Evolutionary conservation across 2,329 filamentous ascomycete genomes (phyloP).

Genomic region (Xylariaceae sp.): DNA sequence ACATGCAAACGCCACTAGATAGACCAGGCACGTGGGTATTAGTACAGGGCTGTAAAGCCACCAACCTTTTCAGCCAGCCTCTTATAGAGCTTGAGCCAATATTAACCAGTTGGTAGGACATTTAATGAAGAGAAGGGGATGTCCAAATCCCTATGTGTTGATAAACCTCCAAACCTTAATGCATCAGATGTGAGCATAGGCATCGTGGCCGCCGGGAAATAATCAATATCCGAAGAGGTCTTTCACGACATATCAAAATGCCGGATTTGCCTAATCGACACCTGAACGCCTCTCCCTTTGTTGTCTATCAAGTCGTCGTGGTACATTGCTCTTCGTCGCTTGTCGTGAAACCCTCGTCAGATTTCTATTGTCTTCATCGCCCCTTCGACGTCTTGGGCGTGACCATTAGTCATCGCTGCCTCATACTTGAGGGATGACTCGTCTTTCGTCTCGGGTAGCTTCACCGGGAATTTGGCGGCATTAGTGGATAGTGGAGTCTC

Average conservation of each 20-base stretch:
- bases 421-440: slow-evolving; percentile 26
- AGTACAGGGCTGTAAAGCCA: slow-evolving; percentile 23
- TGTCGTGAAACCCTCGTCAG: slow-evolving; percentile 31
- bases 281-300: slow-evolving; percentile 23
- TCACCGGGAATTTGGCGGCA: slow-evolving; percentile 32
- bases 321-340: slow-evolving; percentile 22
- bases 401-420: slow-evolving; percentile 32
- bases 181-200: slow-evolving; percentile 7
- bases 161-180: slow-evolving; percentile 4
- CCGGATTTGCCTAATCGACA: slow-evolving; percentile 6
- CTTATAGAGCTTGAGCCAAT: neutral
- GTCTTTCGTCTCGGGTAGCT: slow-evolving; percentile 31
- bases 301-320: slow-evolving; percentile 24
- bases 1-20: slow-evolving; percentile 1
- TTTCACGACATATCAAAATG: too few species aligned
- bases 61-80: slow-evolving; percentile 8
- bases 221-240: too few species aligned
- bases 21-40: slow-evolving; percentile 17
- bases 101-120: too few species aligned
- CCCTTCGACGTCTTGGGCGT: slow-evolving; percentile 41
- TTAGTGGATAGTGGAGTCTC: slow-evolving; percentile 48
- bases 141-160: slow-evolving; percentile 10
- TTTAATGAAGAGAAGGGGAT: slow-evolving; percentile 4
- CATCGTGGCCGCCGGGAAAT: slow-evolving; percentile 2
- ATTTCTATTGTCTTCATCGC: slow-evolving; percentile 62